Conservation (phyloP, 371 early-diverging fungal genomes). For the Mortierella sp. region DNA sequence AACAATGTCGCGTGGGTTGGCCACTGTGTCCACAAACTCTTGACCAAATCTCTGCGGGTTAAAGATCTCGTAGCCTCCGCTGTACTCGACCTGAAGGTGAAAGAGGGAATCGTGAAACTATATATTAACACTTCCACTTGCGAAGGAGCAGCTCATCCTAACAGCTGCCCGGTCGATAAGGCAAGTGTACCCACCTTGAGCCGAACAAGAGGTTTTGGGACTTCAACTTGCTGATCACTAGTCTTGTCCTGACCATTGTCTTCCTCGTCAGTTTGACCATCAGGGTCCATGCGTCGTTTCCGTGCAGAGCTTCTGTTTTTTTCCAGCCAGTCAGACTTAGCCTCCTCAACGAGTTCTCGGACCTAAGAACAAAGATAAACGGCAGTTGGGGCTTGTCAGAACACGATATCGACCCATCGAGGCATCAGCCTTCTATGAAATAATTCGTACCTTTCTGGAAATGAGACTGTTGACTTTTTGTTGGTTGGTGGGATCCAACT, state of each 20-base stretch:
- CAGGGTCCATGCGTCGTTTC: constrained; percentile 46
- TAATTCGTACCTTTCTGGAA: constrained; percentile 23
- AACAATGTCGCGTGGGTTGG: constrained; percentile 97
- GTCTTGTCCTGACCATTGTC: constrained; percentile 4
- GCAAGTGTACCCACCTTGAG: constrained; percentile 66
- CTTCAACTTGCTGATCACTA: constrained; percentile 44
- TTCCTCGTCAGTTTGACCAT: constrained; percentile 36
- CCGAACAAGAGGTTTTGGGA: constrained; percentile 84
- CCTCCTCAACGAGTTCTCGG: constrained; percentile 76
- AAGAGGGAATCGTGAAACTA: too few relatives aligned
- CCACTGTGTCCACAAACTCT: constrained; percentile 86
- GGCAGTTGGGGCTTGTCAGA: not conserved
- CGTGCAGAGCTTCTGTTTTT: constrained; percentile 33
- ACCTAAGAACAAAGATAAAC: constrained; percentile 57
- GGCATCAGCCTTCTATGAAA: not conserved
- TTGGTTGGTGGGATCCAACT: constrained; percentile 51
- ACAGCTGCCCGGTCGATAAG: not conserved
- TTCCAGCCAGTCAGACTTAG: constrained; percentile 71
- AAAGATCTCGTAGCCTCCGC: constrained; percentile 84
- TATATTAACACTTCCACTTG: not conserved
- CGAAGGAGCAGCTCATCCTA: not conserved
- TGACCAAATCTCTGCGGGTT: constrained; percentile 91
- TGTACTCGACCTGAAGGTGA: constrained; percentile 82
- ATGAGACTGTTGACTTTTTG: constrained; percentile 51
- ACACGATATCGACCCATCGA: not conserved